Base-by-base conservation (phyloP, 176 grass and related monocot genomes). In the Carex pumila region DNA sequence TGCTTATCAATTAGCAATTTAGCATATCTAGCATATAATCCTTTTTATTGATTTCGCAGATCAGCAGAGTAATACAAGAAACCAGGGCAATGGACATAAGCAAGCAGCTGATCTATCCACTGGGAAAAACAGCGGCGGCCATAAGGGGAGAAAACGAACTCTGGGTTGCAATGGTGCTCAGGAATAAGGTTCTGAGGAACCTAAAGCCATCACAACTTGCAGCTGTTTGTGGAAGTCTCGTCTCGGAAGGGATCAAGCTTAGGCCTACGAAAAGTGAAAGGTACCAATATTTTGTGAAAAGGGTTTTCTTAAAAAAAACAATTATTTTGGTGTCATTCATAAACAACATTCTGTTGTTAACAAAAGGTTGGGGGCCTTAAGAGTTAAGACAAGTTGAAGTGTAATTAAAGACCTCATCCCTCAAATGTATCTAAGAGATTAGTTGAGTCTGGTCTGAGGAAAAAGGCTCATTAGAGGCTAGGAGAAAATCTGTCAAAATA, bases 201-300 rank as follows among this genome's bases (percentile, higher is more conserved):
- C 84, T 95, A 82, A 98, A 98, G 81, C 93, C 96, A 81, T 83
- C 96, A 90, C 89, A 98, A 81, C 85, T 98, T 71, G 91, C 96
- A 65, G 96, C 96, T 63, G 87, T 98, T 12, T 98, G 93, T 86
- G 96, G 96, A 92, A 95, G 96, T 91, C 86, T 98, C 85, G 96
- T 98, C 29, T 95, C 96, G 56, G 96, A 95, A 92, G 96, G 93
- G 77, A 98, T 98, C 82, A 98, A 98, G 84, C 73, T 98, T 87
- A 91, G 96, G 47, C 96, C 96, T 83, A 90, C 85, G 89, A 98
- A 98, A 91, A 93, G 56, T 70, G 90, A 81, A 80, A 98, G 85
- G 96, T 98, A 81, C 61, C 45, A 70, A 78, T 78, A 57, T 80
- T 25, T 86, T 30, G 49, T 76, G 12, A 76, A 62, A 54, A 31